Evolutionary conservation across 768 basidiomycete genomes (phyloP).

Genomic region (Russula brevipes): DNA sequence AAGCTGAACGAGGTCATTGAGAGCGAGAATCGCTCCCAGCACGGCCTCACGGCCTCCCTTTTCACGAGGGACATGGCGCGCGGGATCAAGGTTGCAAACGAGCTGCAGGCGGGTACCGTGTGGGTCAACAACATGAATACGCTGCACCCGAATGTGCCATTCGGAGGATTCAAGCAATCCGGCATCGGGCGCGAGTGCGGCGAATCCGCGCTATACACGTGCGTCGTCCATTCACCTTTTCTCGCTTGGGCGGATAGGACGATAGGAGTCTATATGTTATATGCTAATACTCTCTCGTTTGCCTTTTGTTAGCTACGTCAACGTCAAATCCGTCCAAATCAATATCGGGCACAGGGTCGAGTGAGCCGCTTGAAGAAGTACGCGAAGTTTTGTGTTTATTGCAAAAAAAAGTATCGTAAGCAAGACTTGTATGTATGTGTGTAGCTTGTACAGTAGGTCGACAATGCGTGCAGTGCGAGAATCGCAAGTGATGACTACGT

Average conservation of each 20-base stretch:
- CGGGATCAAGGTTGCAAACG: slow-evolving; percentile 66
- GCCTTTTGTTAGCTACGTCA: neutral
- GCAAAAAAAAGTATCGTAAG: too few relatives aligned
- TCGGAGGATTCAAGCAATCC: slow-evolving; percentile 70
- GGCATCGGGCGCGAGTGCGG: slow-evolving; percentile 68
- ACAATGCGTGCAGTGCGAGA: too few relatives aligned
- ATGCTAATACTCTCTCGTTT: neutral
- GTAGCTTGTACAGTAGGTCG: too few relatives aligned
- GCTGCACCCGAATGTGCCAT: slow-evolving; percentile 36
- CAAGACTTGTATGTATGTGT: too few relatives aligned
- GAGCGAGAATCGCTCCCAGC: slow-evolving; percentile 70
- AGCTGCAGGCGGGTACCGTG: slow-evolving; percentile 73
- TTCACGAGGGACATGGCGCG: slow-evolving; percentile 76
- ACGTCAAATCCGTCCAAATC: neutral
- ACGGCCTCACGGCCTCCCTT: slow-evolving; percentile 83
- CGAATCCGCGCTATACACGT: slow-evolving; percentile 55
- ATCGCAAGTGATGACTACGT: too few relatives aligned
- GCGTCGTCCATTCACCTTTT: neutral
- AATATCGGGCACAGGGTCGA: neutral
- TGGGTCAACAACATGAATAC: slow-evolving; percentile 50
- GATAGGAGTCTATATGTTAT: too few relatives aligned
- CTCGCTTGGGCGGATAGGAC: too few relatives aligned
- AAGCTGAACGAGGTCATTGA: slow-evolving; percentile 33
- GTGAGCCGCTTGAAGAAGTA: neutral
- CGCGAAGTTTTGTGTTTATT: too few relatives aligned